A percentile compares a stretch with the other conserved stretches of the same genome.
Evolutionary conservation across 169 alveolate genomes (phyloP).

Genomic region (Eimeria tenella): DNA sequence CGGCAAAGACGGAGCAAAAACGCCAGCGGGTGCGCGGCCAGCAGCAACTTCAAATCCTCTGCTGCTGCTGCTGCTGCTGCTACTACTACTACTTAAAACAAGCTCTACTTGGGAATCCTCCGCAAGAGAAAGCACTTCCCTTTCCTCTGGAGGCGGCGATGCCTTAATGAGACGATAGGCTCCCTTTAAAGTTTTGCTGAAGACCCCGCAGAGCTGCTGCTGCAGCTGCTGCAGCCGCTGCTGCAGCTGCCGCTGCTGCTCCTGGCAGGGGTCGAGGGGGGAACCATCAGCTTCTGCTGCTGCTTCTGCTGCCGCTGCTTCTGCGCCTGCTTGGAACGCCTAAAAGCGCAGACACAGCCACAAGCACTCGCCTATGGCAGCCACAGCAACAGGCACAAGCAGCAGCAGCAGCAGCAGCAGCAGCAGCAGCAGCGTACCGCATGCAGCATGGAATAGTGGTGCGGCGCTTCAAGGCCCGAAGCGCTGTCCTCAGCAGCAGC

Average conservation of each 20-base stretch:
- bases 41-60: neutral
- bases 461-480: neutral
- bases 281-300: neutral
- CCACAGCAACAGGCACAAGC: neutral
- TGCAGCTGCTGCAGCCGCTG: slow-evolving; percentile 43
- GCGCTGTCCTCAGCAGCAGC: slow-evolving; percentile 15
- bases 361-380: neutral
- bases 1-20: neutral
- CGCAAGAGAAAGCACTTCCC: neutral
- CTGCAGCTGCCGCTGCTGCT: slow-evolving; percentile 32
- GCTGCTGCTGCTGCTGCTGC: slow-evolving; percentile 39
- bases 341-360: slow-evolving; percentile 1
- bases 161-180: neutral
- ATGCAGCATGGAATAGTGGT: neutral
- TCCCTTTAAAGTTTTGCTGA: neutral
- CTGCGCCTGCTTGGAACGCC: slow-evolving; percentile 18
- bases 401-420: slow-evolving; percentile 47
- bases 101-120: slow-evolving; percentile 11
- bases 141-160: slow-evolving; percentile 12
- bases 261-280: neutral
- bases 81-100: neutral
- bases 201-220: neutral
- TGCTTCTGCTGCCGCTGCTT: slow-evolving; percentile 40
- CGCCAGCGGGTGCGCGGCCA: too few species aligned
- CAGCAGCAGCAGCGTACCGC: slow-evolving; percentile 1